Conservation (phyloP, 805 yeast species). For the Candida jianshihensis region DNA sequence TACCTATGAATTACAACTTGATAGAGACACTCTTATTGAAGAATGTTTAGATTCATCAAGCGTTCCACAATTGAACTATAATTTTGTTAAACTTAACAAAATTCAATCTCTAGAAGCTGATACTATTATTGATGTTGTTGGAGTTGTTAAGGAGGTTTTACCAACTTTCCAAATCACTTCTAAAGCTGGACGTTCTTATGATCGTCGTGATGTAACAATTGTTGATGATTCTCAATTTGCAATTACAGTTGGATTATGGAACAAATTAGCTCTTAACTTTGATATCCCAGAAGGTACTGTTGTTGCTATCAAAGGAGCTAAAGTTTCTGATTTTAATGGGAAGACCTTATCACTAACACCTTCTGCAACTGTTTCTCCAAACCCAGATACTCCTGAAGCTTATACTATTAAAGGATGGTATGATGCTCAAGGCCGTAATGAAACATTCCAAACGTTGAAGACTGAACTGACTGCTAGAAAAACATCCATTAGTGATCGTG, state of each 20-base stretch:
- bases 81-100: constrained; percentile 62
- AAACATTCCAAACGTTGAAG: constrained; percentile 55
- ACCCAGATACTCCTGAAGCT: constrained; percentile 89
- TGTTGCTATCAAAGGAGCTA: constrained; percentile 87
- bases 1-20: constrained; percentile 82
- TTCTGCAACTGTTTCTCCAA: constrained; percentile 64
- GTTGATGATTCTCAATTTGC: constrained; percentile 82
- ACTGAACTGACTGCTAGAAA: constrained; percentile 38
- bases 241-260: constrained; percentile 84
- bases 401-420: constrained; percentile 92
- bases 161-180: constrained; percentile 77
- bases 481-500: constrained; percentile 47
- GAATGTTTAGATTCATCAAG: constrained; percentile 55
- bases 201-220: constrained; percentile 80
- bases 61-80: constrained; percentile 76
- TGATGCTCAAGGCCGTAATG: constrained; percentile 66
- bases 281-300: constrained; percentile 68
- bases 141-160: constrained; percentile 71
- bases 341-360: constrained; percentile 75
- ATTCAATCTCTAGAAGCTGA: constrained; percentile 65
- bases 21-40: constrained; percentile 68
- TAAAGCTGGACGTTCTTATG: constrained; percentile 85
- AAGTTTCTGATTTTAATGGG: constrained; percentile 84
- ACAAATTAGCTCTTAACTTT: constrained; percentile 76
- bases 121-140: constrained; percentile 77